A percentile compares a stretch with the other conserved stretches of the same genome.
Evolutionary conservation across 78 protist species (phyloP).

Genomic region (Dictyostelium firmibasis): DNA sequence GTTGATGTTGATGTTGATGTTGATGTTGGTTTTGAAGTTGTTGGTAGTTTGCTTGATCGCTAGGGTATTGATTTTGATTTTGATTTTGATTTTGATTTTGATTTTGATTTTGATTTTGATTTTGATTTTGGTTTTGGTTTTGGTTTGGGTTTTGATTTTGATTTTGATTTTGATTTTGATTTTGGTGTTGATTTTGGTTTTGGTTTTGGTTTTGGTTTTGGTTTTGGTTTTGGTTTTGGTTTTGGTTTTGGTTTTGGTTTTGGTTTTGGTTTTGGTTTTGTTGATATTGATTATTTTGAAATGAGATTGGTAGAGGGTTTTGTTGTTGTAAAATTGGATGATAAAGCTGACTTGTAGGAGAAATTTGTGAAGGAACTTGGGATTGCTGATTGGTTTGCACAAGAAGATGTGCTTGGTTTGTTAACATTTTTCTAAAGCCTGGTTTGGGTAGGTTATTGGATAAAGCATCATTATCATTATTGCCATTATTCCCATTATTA

Average conservation of each 20-base stretch:
- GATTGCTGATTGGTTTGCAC: neutral
- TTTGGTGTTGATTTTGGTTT: no score
- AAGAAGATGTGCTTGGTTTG: neutral
- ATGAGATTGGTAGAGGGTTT: neutral
- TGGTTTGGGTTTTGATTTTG: no score
- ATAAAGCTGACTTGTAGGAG: neutral
- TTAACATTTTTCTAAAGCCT: neutral
- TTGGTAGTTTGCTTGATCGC: neutral
- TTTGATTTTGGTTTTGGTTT: no score
- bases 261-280: neutral
- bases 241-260: no score
- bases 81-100: neutral
- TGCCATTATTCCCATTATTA: neutral
- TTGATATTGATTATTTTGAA: neutral
- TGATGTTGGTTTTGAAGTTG: no score
- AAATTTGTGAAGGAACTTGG: no score
- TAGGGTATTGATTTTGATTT: neutral
- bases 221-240: no score
- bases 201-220: no score
- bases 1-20: neutral
- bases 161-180: no score
- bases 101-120: neutral
- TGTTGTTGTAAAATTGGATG: neutral
- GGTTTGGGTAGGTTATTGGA: neutral
- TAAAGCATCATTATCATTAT: no score